Evolutionary conservation across 2,329 filamentous ascomycete genomes (phyloP).

Genomic region (Fusarium compactum): DNA sequence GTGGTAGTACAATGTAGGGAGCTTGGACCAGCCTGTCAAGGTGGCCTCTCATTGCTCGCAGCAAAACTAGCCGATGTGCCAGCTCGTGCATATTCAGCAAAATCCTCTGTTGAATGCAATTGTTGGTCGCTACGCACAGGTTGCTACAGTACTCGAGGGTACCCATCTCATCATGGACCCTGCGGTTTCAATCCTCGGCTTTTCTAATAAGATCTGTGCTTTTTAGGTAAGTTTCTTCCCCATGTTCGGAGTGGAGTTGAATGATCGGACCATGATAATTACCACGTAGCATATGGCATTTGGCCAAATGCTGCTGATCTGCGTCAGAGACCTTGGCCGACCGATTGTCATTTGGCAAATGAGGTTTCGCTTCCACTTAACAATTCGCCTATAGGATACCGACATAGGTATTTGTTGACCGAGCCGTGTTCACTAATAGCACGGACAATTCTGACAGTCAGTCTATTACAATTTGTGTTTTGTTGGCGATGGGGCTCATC

Average conservation of each 20-base stretch:
- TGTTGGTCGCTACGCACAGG: not conserved
- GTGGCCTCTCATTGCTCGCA: conserved; percentile 28
- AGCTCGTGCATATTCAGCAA: conserved; percentile 28
- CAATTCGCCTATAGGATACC: conserved; percentile 20
- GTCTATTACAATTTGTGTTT: conserved; percentile 12
- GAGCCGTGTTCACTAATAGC: conserved; percentile 11
- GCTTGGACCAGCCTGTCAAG: conserved; percentile 45
- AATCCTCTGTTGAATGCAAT: not conserved
- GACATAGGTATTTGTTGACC: conserved; percentile 12
- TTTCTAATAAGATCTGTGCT: conserved; percentile 13
- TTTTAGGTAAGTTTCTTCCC: conserved; percentile 24
- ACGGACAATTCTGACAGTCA: conserved; percentile 18
- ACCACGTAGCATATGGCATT: conserved; percentile 18
- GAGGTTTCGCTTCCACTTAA: conserved; percentile 17
- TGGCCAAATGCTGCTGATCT: conserved; percentile 19
- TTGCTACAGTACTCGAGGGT: not conserved
- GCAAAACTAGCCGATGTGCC: conserved; percentile 25
- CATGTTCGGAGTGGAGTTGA: conserved; percentile 30
- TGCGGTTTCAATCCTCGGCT: conserved; percentile 4
- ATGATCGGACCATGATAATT: conserved; percentile 22
- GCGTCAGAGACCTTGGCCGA: conserved; percentile 17
- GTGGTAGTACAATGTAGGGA: conserved; percentile 30
- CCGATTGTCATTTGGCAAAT: conserved; percentile 15
- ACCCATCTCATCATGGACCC: conserved; percentile 7
- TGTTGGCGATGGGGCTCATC: conserved; percentile 27